These are phyloP conservation scores for Hortaea werneckii DNA, from an alignment of 2,329 filamentous ascomycete genomes.

Conservation along the genomic window DNA sequence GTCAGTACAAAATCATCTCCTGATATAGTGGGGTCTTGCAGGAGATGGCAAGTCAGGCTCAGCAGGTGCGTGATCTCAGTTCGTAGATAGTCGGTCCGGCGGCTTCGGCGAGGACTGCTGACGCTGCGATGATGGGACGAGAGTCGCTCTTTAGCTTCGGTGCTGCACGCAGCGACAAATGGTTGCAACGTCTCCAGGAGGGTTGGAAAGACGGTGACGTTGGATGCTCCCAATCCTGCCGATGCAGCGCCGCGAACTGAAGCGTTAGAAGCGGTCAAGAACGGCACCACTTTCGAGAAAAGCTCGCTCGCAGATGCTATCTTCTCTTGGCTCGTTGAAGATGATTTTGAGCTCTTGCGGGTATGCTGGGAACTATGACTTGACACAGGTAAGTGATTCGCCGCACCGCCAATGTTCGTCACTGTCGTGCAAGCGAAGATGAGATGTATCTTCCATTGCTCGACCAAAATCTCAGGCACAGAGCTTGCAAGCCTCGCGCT, in stretches of 20 bases:
- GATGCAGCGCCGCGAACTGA: conserved; percentile 86
- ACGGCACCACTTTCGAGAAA: conserved; percentile 83
- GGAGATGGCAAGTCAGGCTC: conserved; percentile 81
- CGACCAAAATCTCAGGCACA: conserved; percentile 77
- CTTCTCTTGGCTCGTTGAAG: conserved; percentile 55
- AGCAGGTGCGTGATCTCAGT: conserved; percentile 96
- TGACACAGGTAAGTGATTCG: conserved; percentile 44
- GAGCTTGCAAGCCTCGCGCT: conserved; percentile 45
- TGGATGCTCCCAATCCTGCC: conserved; percentile 84
- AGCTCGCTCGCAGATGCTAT: conserved; percentile 80
- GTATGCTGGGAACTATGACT: conserved; percentile 57
- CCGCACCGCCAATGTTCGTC: conserved; percentile 57
- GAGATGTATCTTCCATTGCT: conserved; percentile 96
- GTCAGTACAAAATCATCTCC: conserved; percentile 74
- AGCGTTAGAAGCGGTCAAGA: conserved; percentile 68
- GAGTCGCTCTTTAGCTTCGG: conserved; percentile 76
- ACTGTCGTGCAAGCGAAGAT: conserved; percentile 96
- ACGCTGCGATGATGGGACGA: conserved; percentile 67
- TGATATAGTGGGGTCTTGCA: conserved; percentile 67
- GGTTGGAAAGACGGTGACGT: conserved; percentile 83
- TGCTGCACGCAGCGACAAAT: conserved; percentile 74
- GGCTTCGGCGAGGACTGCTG: conserved; percentile 65
- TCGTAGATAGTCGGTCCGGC: conserved; percentile 73
- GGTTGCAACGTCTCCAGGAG: conserved; percentile 83
- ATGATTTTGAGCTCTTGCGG: conserved; percentile 67